Conservation (phyloP, 257 asterid genomes). For the Solanum pennellii region DNA sequence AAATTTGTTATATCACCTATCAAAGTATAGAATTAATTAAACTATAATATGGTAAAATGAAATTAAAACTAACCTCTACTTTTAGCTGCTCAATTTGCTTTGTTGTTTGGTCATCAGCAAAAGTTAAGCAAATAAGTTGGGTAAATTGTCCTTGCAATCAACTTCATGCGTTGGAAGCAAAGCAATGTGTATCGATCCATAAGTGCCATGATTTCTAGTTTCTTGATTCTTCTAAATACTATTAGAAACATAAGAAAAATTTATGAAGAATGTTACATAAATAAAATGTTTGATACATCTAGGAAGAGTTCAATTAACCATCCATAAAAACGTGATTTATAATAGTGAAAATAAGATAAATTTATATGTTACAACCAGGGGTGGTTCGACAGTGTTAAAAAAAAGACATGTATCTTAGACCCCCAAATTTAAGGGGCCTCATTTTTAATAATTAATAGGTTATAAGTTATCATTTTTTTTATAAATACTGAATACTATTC, state of each 20-base stretch:
- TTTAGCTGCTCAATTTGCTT: neutral
- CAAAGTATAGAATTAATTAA: neutral
- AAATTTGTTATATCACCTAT: neutral
- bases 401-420: too few species aligned
- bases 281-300: neutral
- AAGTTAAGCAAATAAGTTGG: neutral
- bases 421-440: too few species aligned
- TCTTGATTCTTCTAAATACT: neutral
- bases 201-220: neutral
- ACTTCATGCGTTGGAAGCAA: neutral
- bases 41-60: neutral
- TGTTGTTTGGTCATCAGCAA: neutral
- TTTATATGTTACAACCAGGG: too few species aligned
- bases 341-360: too few species aligned
- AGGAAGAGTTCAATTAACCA: neutral
- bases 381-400: too few species aligned
- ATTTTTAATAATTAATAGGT: too few species aligned
- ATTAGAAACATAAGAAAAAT: neutral
- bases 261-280: neutral
- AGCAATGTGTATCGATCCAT: neutral
- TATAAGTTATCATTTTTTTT: too few species aligned
- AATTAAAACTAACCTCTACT: neutral
- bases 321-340: neutral
- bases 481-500: too few species aligned
- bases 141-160: neutral